Evolutionary conservation across 2,329 filamentous ascomycete genomes (phyloP).

Genomic region (Scopulariopsis brevicaulis): DNA sequence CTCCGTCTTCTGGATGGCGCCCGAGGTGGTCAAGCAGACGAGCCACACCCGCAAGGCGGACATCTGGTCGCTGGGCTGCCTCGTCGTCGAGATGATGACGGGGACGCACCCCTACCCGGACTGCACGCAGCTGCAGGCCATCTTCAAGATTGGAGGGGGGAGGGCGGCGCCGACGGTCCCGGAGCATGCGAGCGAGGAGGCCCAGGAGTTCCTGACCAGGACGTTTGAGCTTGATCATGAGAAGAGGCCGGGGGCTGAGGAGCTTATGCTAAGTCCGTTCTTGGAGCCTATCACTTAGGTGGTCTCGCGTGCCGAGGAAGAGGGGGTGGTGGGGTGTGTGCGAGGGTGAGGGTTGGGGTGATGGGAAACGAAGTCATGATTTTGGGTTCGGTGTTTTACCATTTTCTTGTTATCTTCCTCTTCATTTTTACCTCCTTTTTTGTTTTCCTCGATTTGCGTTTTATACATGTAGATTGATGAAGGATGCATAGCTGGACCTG

Average conservation of each 20-base stretch:
- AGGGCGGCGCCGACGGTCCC: conserved; percentile 83
- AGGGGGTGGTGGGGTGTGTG: not conserved
- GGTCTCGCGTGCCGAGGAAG: not conserved
- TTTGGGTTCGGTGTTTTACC: not conserved
- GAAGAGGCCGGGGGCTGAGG: conserved; percentile 81
- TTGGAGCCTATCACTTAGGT: conserved; percentile 57
- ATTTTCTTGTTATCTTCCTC: too few relatives aligned
- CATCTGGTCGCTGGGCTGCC: conserved; percentile 93
- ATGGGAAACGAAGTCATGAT: not conserved
- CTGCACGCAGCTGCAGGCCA: conserved; percentile 92
- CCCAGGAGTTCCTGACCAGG: conserved; percentile 68
- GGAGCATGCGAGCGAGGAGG: conserved; percentile 74
- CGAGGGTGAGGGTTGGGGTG: not conserved
- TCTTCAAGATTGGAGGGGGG: conserved; percentile 93
- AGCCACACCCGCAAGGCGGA: conserved; percentile 97
- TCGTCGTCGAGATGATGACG: conserved; percentile 99
- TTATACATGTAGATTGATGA: not conserved
- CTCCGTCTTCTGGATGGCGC: conserved; percentile 99
- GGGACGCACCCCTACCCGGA: conserved; percentile 93
- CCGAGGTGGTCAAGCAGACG: conserved; percentile 95
- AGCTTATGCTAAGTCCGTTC: conserved; percentile 76
- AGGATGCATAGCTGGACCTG: not conserved
- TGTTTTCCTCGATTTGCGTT: not conserved
- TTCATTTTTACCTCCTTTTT: not conserved
- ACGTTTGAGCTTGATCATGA: conserved; percentile 97